Evolutionary conservation across 179 eudicot genomes (phyloP).

Genomic region (Dionaea muscipula): DNA sequence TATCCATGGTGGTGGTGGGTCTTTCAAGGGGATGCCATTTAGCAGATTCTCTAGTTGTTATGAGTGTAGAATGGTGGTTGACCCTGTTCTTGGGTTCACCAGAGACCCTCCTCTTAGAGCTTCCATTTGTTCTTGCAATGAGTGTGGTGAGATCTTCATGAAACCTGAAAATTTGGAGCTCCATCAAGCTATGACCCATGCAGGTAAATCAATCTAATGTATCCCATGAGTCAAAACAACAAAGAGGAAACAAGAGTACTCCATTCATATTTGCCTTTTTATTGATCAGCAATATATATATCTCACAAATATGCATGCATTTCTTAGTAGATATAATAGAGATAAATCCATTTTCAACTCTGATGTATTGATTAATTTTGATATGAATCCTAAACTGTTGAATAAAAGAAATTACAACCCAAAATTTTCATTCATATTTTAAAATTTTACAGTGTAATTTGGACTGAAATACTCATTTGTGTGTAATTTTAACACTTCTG

Average conservation of each 20-base stretch:
- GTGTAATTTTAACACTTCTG: too few relatives aligned
- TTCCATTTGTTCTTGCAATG: conserved; percentile 59
- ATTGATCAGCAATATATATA: background rate
- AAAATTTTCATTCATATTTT: too few relatives aligned
- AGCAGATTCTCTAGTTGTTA: conserved; percentile 81
- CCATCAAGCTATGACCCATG: conserved; percentile 87
- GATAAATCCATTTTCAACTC: too few relatives aligned
- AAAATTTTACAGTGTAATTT: too few relatives aligned
- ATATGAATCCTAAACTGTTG: too few relatives aligned
- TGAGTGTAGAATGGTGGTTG: conserved; percentile 85
- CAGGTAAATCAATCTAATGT: conserved; percentile 32
- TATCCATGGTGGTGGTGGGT: conserved; percentile 8
- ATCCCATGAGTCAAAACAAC: background rate
- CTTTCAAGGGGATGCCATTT: conserved; percentile 55
- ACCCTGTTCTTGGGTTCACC: conserved; percentile 62
- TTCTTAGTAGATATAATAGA: too few relatives aligned
- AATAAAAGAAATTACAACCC: too few relatives aligned
- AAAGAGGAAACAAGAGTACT: background rate
- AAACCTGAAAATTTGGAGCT: conserved; percentile 77
- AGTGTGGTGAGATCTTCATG: conserved; percentile 77
- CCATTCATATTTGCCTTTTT: background rate
- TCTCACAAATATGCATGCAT: background rate
- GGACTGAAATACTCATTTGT: too few relatives aligned
- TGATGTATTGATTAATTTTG: too few relatives aligned
- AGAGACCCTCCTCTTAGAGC: conserved; percentile 69